Base-by-base conservation (phyloP, 345 rosid genomes). In the Bruguiera sexangula region DNA sequence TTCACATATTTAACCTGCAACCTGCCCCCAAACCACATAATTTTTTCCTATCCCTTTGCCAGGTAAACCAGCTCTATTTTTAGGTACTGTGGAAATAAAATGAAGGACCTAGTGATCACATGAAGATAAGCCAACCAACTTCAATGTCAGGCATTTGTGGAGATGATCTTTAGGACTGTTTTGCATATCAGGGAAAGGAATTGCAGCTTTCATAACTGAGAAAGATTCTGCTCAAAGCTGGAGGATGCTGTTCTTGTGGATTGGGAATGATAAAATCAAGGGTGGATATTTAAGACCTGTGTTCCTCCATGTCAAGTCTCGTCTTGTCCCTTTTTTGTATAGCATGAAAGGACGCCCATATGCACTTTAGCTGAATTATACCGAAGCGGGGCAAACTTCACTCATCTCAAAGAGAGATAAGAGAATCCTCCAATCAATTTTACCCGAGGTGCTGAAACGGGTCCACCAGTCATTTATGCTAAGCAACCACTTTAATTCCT, bases 271-370 rank as follows among this genome's bases (percentile, higher is more conserved):
- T 26, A 66, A 73, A 74, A 66, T 64, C 36, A 29, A 65, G 6
- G 37, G 63, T 69, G 66, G 70, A 74, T 66, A 65, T 74, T 52
- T 36, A 18, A 62, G 60, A 70, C 55, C 66, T 62, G 3, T 39
- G 50, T 43, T 43, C 50, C 50, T 43, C 50, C 30, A 24, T 0
- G 60, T n/a, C 60, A 21, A 6, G 16, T 43, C 50, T 43, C 15
- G 15, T 43, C 50, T 43, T 43, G 16, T 43, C 18, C 50, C 4
- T 11, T 15, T 43, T 43, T 43, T 9, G 18, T 43, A 3, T 43
- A 15, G 50, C 50, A 43, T 43, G 19, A 43, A 43, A 13, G 2
- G 50, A 43, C 50, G 5, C 60, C 16, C 13, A 22, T 22, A 15
- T 26, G 60, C 60, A 56, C 50, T 56, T 56, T 56, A 22, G 24